Base-by-base conservation (phyloP, 306 rosid genomes). In the Nissolia schottii region DNA sequence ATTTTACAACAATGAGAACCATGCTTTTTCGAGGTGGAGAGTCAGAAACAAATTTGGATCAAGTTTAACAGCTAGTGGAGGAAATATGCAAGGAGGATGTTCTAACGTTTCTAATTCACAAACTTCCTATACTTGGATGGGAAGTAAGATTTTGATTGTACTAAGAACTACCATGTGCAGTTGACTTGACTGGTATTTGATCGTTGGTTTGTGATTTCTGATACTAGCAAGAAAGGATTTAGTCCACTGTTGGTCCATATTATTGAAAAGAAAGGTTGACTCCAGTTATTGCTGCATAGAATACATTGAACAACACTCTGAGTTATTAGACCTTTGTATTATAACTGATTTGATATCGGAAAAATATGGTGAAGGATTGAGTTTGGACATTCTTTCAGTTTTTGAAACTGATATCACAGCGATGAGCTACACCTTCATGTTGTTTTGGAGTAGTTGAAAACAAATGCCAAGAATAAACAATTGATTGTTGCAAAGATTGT, bases 21-120 rank as follows among this genome's bases (percentile, higher is more conserved):
- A 79, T 93, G 98, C 80, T 91, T 34, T 82, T 82, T 23, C 96
- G 98, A 51, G 98, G 91, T 20, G 97, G 87, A 12, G 98, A 90
- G 82, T 79, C 89, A n/a, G 98, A 93, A 64, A 88, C 96, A 16
- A 89, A 83, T 68, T 29, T 59, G 74, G 97, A 93, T 43, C 98
- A 93, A 75, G 87, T 83, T 80, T 79, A 76, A 2, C 98, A 84
- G 83, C 85, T 93, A 27, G 89, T 80, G 8, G 81, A 81, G 28
- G 98, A 93, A 77, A 81, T 93, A n/a, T 93, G 97, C 80, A 93
- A 85, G 73, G 97, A 91, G 82, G 93, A 84, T 74, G 86, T 86
- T 67, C 79, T 93, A 73, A 64, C 85, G 74, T 90, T 93, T 66
- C 70, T 93, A 32, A 55, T 93, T 74, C 94, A 93, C 82, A 89